Percentiles rank a stretch among this genome's conserved stretches.
Evolutionary conservation across 345 rosid genomes (phyloP).

Genomic region (Lagerstroemia speciosa): DNA sequence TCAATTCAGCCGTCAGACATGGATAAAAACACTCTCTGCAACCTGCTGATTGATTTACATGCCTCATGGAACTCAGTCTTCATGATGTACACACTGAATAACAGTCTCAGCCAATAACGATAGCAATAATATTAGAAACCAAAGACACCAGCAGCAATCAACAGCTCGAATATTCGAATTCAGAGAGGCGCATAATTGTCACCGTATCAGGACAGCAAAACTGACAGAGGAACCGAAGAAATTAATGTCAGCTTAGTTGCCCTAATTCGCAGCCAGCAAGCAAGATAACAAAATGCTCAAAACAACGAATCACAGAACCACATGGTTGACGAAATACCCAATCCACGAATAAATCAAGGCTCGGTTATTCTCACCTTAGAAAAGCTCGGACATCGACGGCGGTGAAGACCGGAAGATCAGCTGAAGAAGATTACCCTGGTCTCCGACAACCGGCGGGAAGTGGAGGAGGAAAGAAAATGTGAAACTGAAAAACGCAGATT

Average conservation of each 20-base stretch:
- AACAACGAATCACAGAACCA: background rate
- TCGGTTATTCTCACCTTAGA: background rate
- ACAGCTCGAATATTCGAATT: background rate
- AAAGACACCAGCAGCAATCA: background rate
- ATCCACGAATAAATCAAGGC: background rate
- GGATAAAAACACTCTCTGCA: background rate
- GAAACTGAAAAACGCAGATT: too few species aligned
- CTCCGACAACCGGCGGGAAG: slow-evolving; percentile 1
- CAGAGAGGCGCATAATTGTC: background rate
- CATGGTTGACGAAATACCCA: background rate
- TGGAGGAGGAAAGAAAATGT: background rate
- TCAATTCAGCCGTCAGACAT: too few species aligned
- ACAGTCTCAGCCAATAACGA: background rate
- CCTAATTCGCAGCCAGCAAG: background rate
- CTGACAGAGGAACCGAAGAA: background rate
- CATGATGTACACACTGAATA: background rate
- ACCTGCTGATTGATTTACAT: background rate
- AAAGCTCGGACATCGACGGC: background rate
- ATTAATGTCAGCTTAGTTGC: background rate
- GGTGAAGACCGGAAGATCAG: background rate
- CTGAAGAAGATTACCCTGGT: background rate
- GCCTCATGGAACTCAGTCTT: background rate
- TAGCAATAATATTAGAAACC: background rate
- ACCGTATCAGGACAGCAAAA: background rate
- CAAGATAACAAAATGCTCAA: background rate